A percentile compares a stretch with the other conserved stretches of the same genome.
Conservation (phyloP, 1,284 basidiomycete genomes). For the Boletellus sp. region DNA sequence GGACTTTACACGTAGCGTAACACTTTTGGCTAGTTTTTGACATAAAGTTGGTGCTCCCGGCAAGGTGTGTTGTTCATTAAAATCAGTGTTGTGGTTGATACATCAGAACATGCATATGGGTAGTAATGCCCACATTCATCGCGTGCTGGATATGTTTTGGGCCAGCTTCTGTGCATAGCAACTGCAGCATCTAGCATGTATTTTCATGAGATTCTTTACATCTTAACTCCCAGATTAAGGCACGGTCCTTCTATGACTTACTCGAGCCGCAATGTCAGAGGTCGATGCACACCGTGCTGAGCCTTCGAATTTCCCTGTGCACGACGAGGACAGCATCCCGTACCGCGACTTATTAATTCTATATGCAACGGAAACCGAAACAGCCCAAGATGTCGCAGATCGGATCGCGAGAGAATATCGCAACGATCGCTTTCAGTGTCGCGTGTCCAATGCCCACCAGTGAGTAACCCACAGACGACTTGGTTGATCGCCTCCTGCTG, state of each 20-base stretch:
- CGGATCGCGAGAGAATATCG: conserved; percentile 72
- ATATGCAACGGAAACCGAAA: conserved; percentile 90
- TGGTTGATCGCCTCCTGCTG: neutral
- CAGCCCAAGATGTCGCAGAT: conserved; percentile 82
- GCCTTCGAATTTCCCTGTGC: neutral
- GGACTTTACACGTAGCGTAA: too few relatives aligned
- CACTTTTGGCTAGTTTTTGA: too few relatives aligned
- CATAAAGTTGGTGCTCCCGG: too few relatives aligned
- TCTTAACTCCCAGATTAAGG: too few relatives aligned
- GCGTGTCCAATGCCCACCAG: conserved; percentile 66
- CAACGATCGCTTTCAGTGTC: conserved; percentile 57
- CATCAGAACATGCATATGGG: too few relatives aligned
- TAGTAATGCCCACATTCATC: too few relatives aligned
- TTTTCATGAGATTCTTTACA: too few relatives aligned
- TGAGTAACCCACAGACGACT: conserved; percentile 33
- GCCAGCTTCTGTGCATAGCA: too few relatives aligned
- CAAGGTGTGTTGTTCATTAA: too few relatives aligned
- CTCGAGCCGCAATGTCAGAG: neutral
- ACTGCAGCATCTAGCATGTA: too few relatives aligned
- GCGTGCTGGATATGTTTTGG: too few relatives aligned
- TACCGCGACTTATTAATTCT: conserved; percentile 51
- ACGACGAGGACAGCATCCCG: neutral
- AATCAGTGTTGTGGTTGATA: too few relatives aligned
- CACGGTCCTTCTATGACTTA: neutral
- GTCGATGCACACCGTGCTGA: neutral